A percentile compares a stretch with the other conserved stretches of the same genome.
Evolutionary conservation across 352 stramenopile genomes (phyloP).

Genomic region (Phytophthora melonis): DNA sequence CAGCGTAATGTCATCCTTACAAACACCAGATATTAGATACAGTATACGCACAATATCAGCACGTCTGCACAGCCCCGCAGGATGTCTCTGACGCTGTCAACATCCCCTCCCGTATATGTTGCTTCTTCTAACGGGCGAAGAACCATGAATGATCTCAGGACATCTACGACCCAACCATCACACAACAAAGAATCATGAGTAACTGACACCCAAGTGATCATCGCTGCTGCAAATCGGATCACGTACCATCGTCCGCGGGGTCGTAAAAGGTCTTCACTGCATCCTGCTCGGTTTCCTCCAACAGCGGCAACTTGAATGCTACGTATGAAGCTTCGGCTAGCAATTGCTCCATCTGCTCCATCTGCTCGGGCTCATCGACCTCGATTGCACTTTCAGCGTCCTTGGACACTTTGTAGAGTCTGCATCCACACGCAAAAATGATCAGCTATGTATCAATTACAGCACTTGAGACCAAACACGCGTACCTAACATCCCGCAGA

Average conservation of each 20-base stretch:
- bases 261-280: conserved; percentile 40
- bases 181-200: background rate
- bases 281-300: conserved; percentile 21
- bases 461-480: background rate
- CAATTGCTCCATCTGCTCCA: conserved; percentile 32
- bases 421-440: conserved; percentile 14
- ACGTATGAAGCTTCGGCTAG: conserved; percentile 39
- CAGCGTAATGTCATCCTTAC: background rate
- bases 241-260: conserved; percentile 28
- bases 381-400: conserved; percentile 23
- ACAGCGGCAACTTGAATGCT: conserved; percentile 32
- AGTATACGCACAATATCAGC: conserved; percentile 21
- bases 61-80: conserved; percentile 26
- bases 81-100: conserved; percentile 30
- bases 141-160: conserved; percentile 45
- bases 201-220: background rate
- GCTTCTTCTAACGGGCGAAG: conserved; percentile 44
- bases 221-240: background rate
- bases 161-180: conserved; percentile 33
- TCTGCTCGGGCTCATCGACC: background rate
- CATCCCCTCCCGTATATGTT: conserved; percentile 15
- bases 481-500: conserved; percentile 37
- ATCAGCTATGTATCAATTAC: conserved; percentile 2
- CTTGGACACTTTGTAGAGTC: conserved; percentile 22
- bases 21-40: background rate